phyloP scores from a whole-genome alignment of 345 rosid species.

The Pseudoturritis turrita region DNA sequence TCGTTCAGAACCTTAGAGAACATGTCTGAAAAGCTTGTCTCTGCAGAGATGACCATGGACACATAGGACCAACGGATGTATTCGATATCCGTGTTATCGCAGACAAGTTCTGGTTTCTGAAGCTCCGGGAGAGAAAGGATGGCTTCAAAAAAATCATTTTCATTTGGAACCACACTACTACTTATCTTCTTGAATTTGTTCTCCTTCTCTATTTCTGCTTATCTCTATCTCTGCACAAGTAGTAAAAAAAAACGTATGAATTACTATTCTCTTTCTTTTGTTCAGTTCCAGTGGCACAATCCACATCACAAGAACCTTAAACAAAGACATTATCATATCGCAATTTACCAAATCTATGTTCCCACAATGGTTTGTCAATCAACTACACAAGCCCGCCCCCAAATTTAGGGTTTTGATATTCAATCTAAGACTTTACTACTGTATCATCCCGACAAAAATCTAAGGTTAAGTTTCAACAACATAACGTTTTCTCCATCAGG shows the following conservation, averaged over 20 bases:
- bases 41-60: no score
- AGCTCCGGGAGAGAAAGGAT: no score
- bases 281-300: not conserved
- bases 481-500: not conserved
- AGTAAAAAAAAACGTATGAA: no score
- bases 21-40: no score
- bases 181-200: no score
- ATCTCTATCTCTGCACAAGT: not conserved
- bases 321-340: not conserved
- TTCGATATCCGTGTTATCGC: no score
- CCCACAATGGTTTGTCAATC: not conserved
- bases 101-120: no score
- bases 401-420: not conserved
- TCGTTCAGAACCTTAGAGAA: no score
- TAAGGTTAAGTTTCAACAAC: not conserved
- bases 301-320: not conserved
- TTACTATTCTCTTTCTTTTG: no score
- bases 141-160: no score
- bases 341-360: not conserved
- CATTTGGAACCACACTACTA: no score
- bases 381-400: not conserved
- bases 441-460: not conserved
- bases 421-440: not conserved
- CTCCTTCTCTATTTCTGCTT: not conserved
- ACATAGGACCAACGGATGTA: no score